These are phyloP conservation scores for Eucalyptus cloeziana DNA, from an alignment of 345 rosid species.

Conservation along the genomic window DNA sequence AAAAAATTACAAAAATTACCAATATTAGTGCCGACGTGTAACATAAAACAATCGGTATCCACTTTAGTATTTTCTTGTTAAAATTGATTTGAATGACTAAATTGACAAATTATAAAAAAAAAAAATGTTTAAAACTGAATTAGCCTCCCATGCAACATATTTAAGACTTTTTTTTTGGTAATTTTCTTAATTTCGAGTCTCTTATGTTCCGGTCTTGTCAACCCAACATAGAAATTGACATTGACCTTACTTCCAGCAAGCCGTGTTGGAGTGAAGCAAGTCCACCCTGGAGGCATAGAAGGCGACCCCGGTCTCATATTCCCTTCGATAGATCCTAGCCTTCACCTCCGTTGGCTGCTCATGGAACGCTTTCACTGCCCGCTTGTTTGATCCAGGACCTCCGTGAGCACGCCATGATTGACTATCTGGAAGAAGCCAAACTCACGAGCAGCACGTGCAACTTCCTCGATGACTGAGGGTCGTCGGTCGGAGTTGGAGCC, in stretches of 20 bases:
- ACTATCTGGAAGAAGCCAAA: conserved; percentile 36
- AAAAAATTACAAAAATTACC: too few species aligned
- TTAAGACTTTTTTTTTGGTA: too few species aligned
- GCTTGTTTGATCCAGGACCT: conserved; percentile 5
- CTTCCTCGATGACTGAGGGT: conserved; percentile 8
- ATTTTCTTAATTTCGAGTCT: background rate
- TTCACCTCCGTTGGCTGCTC: conserved; percentile 28
- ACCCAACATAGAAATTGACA: background rate
- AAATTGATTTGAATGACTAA: too few species aligned
- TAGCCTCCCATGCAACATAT: too few species aligned
- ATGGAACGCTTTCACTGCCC: background rate
- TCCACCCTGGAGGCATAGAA: conserved; percentile 21
- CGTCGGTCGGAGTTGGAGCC: conserved; percentile 4
- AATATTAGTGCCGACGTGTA: too few species aligned
- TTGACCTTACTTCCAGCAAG: conserved; percentile 33
- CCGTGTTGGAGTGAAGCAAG: conserved; percentile 28
- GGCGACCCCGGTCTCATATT: background rate
- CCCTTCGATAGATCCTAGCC: conserved; percentile 14
- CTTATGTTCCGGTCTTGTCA: background rate
- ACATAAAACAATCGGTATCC: too few species aligned
- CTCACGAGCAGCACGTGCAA: conserved; percentile 8
- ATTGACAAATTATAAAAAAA: too few species aligned
- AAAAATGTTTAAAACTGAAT: too few species aligned
- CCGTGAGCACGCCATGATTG: background rate
- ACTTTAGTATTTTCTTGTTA: too few species aligned